These are phyloP conservation scores for Ascochyta rabiei DNA, from an alignment of 2,329 filamentous ascomycete species.

Conservation along the genomic window DNA sequence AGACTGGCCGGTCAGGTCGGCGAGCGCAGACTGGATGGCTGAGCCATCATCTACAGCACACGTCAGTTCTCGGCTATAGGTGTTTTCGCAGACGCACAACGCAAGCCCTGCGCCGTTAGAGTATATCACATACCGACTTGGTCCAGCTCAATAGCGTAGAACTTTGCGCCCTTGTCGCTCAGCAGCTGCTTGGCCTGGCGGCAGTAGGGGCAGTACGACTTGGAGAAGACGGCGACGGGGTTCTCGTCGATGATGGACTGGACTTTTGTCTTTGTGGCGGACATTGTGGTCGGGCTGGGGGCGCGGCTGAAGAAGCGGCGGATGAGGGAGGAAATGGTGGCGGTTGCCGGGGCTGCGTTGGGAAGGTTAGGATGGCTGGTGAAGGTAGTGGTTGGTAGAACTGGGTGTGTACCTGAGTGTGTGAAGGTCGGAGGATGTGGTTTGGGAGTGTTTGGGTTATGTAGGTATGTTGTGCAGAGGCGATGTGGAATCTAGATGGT, in stretches of 20 bases:
- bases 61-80: too few relatives aligned
- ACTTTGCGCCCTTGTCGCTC: constrained; percentile 72
- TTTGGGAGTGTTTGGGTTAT: not conserved
- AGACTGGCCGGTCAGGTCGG: constrained; percentile 79
- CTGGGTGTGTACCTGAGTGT: not conserved
- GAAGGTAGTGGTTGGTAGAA: not conserved
- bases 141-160: constrained; percentile 81
- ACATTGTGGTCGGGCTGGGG: constrained; percentile 71
- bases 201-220: constrained; percentile 97
- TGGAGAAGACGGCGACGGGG: constrained; percentile 92
- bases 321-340: constrained; percentile 68
- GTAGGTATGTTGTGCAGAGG: not conserved
- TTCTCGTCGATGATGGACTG: constrained; percentile 89
- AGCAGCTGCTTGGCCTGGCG: constrained; percentile 76
- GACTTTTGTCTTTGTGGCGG: constrained; percentile 81
- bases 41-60: constrained; percentile 72
- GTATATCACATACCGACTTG: constrained; percentile 68
- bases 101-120: not conserved
- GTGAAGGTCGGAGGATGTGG: not conserved
- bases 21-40: constrained; percentile 82
- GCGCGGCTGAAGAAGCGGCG: constrained; percentile 71
- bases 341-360: constrained; percentile 21
- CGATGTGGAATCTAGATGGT: constrained; percentile 29
- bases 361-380: not conserved
- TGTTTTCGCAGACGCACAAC: not conserved